Evolutionary conservation across 2,329 filamentous ascomycete species (phyloP), one percentile per base, ranked within the genome.

Genomic region (Trichoderma sp.): DNA sequence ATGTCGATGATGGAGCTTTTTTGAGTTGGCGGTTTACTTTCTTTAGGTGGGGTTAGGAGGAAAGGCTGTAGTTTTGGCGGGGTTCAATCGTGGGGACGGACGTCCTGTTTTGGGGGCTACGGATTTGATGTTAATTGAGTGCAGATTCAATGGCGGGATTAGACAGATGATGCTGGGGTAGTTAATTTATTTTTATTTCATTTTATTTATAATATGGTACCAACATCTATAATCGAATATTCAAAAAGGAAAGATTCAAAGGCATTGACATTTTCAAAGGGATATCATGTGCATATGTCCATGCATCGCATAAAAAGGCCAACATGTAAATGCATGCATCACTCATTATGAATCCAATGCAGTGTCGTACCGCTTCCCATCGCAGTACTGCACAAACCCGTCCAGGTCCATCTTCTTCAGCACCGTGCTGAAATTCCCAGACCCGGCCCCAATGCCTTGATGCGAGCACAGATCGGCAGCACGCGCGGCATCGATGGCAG

Each of bases 381-480:
- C 77, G 74, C 90, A 91, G 73, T 85, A 88, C 78, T 88, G 80
- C 3, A 89, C 85, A 88, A 88, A 92, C 1, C 87, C 87, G 74
- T 91, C 87, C 64, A 92, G 80, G 62, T 88, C 79, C 85, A 90
- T 88, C 75, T 87, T 88, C 83, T 92, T 92, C 72, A 92, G 83
- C 32, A 92, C 83, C 6, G 87, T 92, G 72, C 88, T 91, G 76
- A 92, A 92, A 1, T 82, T 81, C 1, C 82, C 77, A 0, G 84
- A 83, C 3, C 82, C 85, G 3, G 78, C 74, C 6, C 84, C 84
- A 15, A 77, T 75, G 26, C 79, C 81, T 55, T 74, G 70, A 50
- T 72, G 70, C 3, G 81, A 80, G 77, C 89, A 91, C 26, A 84
- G 83, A 7, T 78, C 76, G 5, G 79, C 72, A 74, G 83, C 78